Evolutionary conservation across 768 basidiomycete genomes (phyloP), one percentile per base, ranked within the genome.

Genomic region (Tulasnella sp.): DNA sequence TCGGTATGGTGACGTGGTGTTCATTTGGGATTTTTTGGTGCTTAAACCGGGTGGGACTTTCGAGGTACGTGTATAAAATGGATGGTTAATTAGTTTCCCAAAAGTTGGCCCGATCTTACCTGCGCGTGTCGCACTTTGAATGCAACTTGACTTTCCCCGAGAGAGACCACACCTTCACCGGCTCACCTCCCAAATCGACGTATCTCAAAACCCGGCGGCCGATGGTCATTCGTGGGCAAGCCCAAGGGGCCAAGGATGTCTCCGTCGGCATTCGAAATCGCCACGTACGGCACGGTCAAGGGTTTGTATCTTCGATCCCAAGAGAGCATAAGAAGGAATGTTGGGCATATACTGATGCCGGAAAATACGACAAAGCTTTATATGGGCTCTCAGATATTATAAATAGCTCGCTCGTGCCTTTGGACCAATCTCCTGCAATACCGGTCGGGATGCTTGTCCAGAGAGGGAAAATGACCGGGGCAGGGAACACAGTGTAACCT

Each of bases 101-200:
- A n/a, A n/a, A n/a, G n/a, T n/a, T n/a, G n/a, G n/a, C n/a, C n/a
- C n/a, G n/a, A n/a, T n/a, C n/a, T n/a, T n/a, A n/a, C n/a, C n/a
- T n/a, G n/a, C n/a, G n/a, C n/a, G n/a, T 46, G 9, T 80, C 31
- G 62, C 62, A 68, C 18, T 68, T 92, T 74, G 93, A 94, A 83
- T 92, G 93, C 84, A 92, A 94, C 81, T 84, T 94, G 3, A 91
- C 89, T 82, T 93, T 93, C 82, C 93, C 92, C 1, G 92, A 92
- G 16, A 88, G 86, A 31, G 79, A 79, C 36, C 76, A 74, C 72
- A 46, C 72, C 31, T 39, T 74, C 38, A 38, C 72, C 18, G 72
- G 72, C 5, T 21, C 38, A 74, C 72, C 39, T 27, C 39, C 62
- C 27, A 68, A 68, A 68, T 27, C 62, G 34, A 68, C 19, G 72